Evolutionary conservation across 2,329 filamentous ascomycete species (phyloP), one percentile per base, ranked within the genome.

Genomic region (Alternaria sp.): DNA sequence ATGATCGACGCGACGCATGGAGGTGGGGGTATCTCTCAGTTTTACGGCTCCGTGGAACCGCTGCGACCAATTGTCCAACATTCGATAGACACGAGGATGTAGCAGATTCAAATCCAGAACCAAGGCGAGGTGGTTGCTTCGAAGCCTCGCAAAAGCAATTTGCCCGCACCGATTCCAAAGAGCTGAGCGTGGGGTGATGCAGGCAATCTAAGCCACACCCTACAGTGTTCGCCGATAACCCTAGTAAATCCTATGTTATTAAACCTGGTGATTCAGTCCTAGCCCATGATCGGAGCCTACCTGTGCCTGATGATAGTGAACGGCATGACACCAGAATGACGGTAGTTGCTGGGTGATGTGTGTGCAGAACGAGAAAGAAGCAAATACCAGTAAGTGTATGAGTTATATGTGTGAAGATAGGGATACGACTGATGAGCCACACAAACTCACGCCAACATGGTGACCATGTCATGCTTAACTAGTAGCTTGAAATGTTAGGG

Each of bases 61-160:
- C 41, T 51, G 28, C 52, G 44, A 55, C 62, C 65, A 65, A 67
- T 67, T 39, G 59, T 46, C 42, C 49, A 28, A 22, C 46, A 43
- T 26, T 24, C 26, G 44, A 18, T 34, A 16, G 51, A 49, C 60
- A 67, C 58, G 61, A 54, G 56, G 54, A 42, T 34, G 24, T 11
- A 38, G 12, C 36, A 22, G 28, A 24, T 22, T 18, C 8, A 12
- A 22, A 18, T 41, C 46, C 43, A 54, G 24, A 41, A 38, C 18
- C 20, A 39, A 42, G 14, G 24, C 18, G 20, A 42, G 11, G 36
- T 16, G 30, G 22, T 18, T 24, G 22, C 55, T 36, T 43, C 14
- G 24, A 47, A 24, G 38, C 18, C 28, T 34, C 26, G 20, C 8
- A 62, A 51, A 57, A 55, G 52, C 34, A 54, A 57, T 12, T 20